Base-by-base conservation (phyloP, 495 filamentous ascomycete genomes). In the Xylaria acuta region DNA sequence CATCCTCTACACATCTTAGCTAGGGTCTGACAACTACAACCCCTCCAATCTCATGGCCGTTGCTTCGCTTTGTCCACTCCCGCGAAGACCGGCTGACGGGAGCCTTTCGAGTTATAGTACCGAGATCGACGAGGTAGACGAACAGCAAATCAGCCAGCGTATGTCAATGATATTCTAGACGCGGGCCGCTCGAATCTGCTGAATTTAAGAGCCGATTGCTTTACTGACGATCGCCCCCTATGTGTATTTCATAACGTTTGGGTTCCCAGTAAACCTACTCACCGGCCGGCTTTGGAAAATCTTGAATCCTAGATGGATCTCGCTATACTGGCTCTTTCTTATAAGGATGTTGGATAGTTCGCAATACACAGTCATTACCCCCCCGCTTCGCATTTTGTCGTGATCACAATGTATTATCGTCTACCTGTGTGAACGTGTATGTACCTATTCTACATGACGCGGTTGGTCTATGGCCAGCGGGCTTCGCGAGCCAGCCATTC, bases 391-490 rank as follows among this genome's bases (percentile, higher is more conserved):
- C n/a, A 11, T 16, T 18, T 36, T 25, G 38, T 49, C 18, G 45
- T 64, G 30, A 64, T 27, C 12, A 27, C 45, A 53, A 40, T 59
- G 30, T 53, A 70, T 51, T 41, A 45, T 64, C 27, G 12, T 41
- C 43, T 70, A 64, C 53, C 18, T 62, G 54, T 30, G 49, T 68
- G 49, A 12, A 22, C 54, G 41, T n/a, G 38, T 59, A 25, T 40
- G 27, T 40, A 16, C 34, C 65, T 68, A 68, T 53, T 68, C 43
- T 68, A 68, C 51, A 68, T 54, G 65, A 68, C 36, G 5, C 20
- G n/a, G 65, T 18, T 51, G 38, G 11, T 40, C 22, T 9, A 36
- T 22, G 5, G 45, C 47, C 47, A 53, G 43, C 32, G 18, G 41
- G 34, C 41, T 65, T 22, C 22, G 20, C 18, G 7, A 32, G 18